Evolutionary conservation across 1,139 yeast species (phyloP), one percentile per base, ranked within the genome.

Genomic region (Taphrina populina): DNA sequence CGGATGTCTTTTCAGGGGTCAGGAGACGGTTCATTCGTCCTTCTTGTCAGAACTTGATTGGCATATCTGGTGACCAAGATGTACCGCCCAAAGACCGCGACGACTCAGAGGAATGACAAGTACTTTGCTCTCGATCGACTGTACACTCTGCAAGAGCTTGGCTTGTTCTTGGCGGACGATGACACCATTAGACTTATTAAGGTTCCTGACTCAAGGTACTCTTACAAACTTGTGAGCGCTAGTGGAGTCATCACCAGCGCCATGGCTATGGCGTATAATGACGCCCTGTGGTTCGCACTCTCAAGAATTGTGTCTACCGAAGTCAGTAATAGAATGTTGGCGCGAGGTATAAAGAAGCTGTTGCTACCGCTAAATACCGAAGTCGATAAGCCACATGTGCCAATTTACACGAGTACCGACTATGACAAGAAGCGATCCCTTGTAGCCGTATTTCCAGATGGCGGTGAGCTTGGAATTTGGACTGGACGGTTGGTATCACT

Each of bases 391-490:
- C 44, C 24, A 6, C 46, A 39, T 32, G 23, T 46, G 10, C 6
- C 15, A 2, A 13, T 49, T 4, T 39, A 23, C 24, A 13, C 27
- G 4, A 36, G 36, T 29, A 17, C 13, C 5, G 30, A 32, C 13
- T 10, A 21, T 13, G 35, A 20, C 10, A 30, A 20, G 20, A 19
- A 19, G 20, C 20, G 7, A 29, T 24, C 21, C 20, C 23, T 32
- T 32, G 19, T 32, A 7, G 24, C 39, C 4, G 46, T 49, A 10
- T 39, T 49, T 15, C 29, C 46, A 3, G 54, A 39, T 39, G 54
- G 54, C 11, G 54, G 46, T n/a, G 54, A 49, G 19, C 20, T 39
- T 10, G 54, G 46, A 2, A 29, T 32, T 11, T 49, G 54, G 54
- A 29, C 35, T 24, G 54, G 54, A 20, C 19, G 54, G 5, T 39